Evolutionary conservation across 805 yeast genomes (phyloP).

Genomic region (Scheffersomyces spartinae): DNA sequence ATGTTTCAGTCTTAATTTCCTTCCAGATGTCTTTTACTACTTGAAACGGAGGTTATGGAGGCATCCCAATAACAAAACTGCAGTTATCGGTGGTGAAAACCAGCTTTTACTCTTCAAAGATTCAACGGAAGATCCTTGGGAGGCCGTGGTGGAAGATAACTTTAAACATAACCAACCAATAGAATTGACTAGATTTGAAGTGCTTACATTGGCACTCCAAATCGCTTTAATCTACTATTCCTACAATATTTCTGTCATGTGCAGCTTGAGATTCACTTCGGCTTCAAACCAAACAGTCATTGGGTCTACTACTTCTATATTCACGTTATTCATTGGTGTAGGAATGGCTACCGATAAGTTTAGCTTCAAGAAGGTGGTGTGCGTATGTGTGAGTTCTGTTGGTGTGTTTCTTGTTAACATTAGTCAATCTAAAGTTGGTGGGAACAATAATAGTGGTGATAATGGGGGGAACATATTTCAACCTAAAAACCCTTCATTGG

Average conservation of each 20-base stretch:
- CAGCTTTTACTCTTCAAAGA: background rate
- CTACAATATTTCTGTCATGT: constrained; percentile 29
- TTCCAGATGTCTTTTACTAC: constrained; percentile 19
- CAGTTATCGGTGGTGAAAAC: constrained; percentile 1
- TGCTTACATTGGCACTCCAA: constrained; percentile 24
- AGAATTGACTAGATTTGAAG: constrained; percentile 16
- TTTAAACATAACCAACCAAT: constrained; percentile 3
- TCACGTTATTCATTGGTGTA: constrained; percentile 35
- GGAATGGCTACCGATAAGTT: constrained; percentile 29
- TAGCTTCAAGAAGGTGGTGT: constrained; percentile 26
- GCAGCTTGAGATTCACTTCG: constrained; percentile 36
- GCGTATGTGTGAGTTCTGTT: constrained; percentile 31
- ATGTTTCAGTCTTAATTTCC: constrained; percentile 33
- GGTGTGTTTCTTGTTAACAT: constrained; percentile 38
- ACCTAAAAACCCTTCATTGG: constrained; percentile 30
- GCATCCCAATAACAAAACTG: constrained; percentile 8
- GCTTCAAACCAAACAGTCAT: constrained; percentile 43
- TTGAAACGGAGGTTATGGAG: background rate
- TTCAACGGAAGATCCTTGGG: background rate
- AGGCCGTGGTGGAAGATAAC: constrained; percentile 1
- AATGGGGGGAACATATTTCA: constrained; percentile 12
- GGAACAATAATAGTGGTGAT: constrained; percentile 3
- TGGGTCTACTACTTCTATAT: constrained; percentile 39
- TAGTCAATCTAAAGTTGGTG: constrained; percentile 13
- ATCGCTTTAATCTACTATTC: constrained; percentile 30